Evolutionary conservation across 306 rosid species (phyloP).

Genomic region (Trifolium subterraneum): DNA sequence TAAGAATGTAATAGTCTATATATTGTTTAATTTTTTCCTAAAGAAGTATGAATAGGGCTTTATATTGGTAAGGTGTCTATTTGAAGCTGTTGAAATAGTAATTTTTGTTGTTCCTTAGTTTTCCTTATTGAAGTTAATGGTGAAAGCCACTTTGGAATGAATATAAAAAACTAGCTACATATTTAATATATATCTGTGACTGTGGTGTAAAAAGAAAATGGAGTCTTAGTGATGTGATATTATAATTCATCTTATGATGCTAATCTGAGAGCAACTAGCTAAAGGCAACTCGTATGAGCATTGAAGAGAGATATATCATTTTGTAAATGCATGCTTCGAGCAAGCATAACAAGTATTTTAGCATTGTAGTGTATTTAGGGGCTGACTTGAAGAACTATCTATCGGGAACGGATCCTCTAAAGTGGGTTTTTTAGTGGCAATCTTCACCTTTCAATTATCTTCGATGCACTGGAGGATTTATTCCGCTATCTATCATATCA

Average conservation of each 20-base stretch:
- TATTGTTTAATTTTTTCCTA: background rate
- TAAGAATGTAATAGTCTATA: background rate
- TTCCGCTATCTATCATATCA: too few relatives aligned
- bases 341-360: too few relatives aligned
- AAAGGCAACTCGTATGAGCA: too few relatives aligned
- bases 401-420: too few relatives aligned
- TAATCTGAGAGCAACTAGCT: too few relatives aligned
- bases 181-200: background rate
- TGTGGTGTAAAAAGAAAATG: background rate
- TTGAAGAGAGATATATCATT: too few relatives aligned
- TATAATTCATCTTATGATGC: background rate
- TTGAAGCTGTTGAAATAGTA: slow-evolving; percentile 60
- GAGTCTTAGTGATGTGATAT: background rate
- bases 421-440: too few relatives aligned
- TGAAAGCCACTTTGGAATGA: slow-evolving; percentile 34
- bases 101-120: slow-evolving; percentile 38
- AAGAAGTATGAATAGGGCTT: slow-evolving; percentile 3
- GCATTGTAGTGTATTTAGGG: too few relatives aligned
- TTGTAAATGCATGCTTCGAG: too few relatives aligned
- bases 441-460: too few relatives aligned
- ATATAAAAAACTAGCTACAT: background rate
- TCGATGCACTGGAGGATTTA: too few relatives aligned
- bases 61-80: slow-evolving; percentile 58
- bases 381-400: too few relatives aligned
- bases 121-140: slow-evolving; percentile 44